phyloP scores from a whole-genome alignment of 139 green algal species.

The Coccomyxa sp. region DNA sequence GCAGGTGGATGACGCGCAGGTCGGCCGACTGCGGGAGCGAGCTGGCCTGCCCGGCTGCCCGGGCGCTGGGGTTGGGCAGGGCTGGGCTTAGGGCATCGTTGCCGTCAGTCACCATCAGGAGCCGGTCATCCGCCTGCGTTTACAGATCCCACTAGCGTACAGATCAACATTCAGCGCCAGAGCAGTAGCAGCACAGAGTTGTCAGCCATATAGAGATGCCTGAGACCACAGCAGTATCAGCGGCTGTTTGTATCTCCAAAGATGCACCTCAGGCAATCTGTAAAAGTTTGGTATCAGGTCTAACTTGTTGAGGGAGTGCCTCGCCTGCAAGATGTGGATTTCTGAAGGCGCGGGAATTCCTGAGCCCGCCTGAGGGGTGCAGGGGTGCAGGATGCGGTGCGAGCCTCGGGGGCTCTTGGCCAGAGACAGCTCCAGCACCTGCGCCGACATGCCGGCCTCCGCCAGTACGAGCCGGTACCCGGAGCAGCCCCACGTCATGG shows the following conservation, averaged over 20 bases:
- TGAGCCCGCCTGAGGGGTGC: not conserved
- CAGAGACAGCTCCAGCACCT: constrained; percentile 55
- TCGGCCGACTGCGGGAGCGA: constrained; percentile 18
- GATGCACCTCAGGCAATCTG: too few species aligned
- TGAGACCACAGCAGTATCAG: too few species aligned
- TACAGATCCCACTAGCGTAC: not conserved
- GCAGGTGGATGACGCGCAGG: constrained; percentile 55
- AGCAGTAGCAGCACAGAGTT: too few species aligned
- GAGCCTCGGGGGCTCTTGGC: constrained; percentile 41
- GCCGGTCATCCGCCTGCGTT: constrained; percentile 66
- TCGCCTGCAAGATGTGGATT: constrained; percentile 68
- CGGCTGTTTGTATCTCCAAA: too few species aligned
- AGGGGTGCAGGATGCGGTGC: constrained; percentile 27
- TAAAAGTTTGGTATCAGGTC: too few species aligned
- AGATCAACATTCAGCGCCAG: too few species aligned
- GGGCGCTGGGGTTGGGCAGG: not conserved
- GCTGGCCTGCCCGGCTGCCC: not conserved
- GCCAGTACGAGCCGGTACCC: constrained; percentile 62
- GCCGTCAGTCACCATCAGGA: constrained; percentile 69
- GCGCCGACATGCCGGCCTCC: constrained; percentile 19
- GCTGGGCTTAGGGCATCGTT: constrained; percentile 20
- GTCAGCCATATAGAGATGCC: too few species aligned
- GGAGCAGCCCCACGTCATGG: constrained; percentile 51
- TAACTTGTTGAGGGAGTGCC: too few species aligned
- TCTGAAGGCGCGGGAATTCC: constrained; percentile 6